Base-by-base conservation (phyloP, 176 grass and related monocot species). In the Carex littledalei region DNA sequence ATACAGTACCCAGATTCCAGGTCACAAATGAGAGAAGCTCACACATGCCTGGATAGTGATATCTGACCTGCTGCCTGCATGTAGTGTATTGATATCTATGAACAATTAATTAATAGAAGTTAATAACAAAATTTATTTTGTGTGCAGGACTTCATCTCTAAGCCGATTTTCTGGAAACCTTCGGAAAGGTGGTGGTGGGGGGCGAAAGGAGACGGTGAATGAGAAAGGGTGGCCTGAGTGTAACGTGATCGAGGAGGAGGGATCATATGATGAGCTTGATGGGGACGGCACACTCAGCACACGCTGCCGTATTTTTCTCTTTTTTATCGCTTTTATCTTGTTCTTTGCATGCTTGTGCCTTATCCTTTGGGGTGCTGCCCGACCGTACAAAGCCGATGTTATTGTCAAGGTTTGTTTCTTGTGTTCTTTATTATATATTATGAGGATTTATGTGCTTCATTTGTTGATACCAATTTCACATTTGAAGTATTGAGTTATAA, bases 191-290 rank as follows among this genome's bases (percentile, higher is more conserved):
- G 68, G 79, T 32, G 68, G 17, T 41, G 89, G 79, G 10, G 91
- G 78, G 15, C 82, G 84, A 29, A 78, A 78, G 74, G 91, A 88
- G 70, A 50, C 62, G 0, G 68, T 95, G 62, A 99, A 99, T 73
- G 91, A 95, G 21, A 99, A 99, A 81, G 96, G 93, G 0, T 99
- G 96, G 96, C 96, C 96, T 1, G 96, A 99, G 87, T 99, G 96
- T 76, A 92, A 88, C 71, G 96, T 99, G 81, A 99, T 99, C 67
- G 84, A 95, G 88, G 96, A 95, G 76, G 96, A 99, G 54, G 96
- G 93, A 0, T 50, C 88, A 2, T 99, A 99, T 56, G 91, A 95
- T 45, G 91, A 88, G 56, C 93, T 99, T 73, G 81, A 84, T 49
- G 91, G 87, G 2, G 91, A 95, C 64, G 91, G 80, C 24, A 87